Evolutionary conservation across 169 alveolate species (phyloP).

Genomic region (Eimeria mitis): DNA sequence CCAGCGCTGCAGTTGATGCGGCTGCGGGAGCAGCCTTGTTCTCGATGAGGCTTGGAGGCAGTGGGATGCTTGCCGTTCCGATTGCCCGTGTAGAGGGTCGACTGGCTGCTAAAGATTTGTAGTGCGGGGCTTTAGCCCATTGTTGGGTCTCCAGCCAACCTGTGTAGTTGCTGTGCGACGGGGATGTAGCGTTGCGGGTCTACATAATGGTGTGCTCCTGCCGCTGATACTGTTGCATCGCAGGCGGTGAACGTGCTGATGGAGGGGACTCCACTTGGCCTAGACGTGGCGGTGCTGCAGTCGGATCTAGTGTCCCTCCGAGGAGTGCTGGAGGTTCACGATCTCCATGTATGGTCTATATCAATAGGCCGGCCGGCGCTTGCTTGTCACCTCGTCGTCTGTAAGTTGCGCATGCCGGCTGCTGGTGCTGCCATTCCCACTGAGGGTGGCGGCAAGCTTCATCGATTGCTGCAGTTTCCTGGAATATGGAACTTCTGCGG

Average conservation of each 20-base stretch:
- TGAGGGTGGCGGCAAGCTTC: not conserved
- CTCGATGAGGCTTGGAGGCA: not conserved
- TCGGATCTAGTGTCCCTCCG: slow-evolving; percentile 89
- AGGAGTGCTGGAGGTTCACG: slow-evolving; percentile 97
- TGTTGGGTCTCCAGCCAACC: not conserved
- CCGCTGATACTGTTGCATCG: not conserved
- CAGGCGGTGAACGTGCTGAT: slow-evolving; percentile 92
- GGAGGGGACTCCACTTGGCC: slow-evolving; percentile 97
- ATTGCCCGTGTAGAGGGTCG: not conserved
- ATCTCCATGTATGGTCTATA: slow-evolving; percentile 98
- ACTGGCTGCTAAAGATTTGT: not conserved
- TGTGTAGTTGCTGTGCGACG: not conserved
- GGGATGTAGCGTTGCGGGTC: not conserved
- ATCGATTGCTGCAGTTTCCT: not conserved
- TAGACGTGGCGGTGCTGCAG: slow-evolving; percentile 91
- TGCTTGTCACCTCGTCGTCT: slow-evolving; percentile 95
- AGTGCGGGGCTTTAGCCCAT: not conserved
- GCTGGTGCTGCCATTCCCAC: not conserved
- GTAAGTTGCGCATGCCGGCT: slow-evolving; percentile 80
- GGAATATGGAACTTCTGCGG: not conserved
- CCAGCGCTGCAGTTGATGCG: not conserved
- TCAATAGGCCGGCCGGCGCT: slow-evolving; percentile 95
- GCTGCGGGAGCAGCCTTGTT: not conserved
- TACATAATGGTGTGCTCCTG: no score
- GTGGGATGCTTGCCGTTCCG: not conserved